phyloP scores from a whole-genome alignment of 164 flowering plant species.

The Cinnamomum micranthum region DNA sequence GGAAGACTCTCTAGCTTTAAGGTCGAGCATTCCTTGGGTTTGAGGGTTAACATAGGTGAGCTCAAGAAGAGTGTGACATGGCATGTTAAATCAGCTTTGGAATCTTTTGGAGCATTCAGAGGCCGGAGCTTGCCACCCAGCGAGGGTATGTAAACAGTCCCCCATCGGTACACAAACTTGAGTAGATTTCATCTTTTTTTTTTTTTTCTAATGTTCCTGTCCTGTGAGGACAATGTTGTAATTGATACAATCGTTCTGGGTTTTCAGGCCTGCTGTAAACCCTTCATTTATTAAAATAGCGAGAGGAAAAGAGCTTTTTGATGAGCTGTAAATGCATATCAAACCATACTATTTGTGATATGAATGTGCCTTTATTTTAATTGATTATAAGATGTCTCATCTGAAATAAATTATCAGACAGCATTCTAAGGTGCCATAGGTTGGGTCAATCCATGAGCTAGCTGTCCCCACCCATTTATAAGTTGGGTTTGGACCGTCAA shows the following conservation, averaged over 20 bases:
- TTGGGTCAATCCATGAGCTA: neutral
- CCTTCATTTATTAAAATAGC: neutral
- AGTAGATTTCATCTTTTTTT: neutral
- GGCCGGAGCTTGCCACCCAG: conserved; percentile 13
- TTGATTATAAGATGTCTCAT: neutral
- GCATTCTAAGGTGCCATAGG: neutral
- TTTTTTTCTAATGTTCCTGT: neutral
- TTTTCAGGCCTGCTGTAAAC: neutral
- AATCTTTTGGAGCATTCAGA: conserved; percentile 20
- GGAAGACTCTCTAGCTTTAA: conserved; percentile 25
- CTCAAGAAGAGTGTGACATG: conserved; percentile 12
- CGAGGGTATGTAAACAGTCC: conserved; percentile 26
- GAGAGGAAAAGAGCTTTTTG: neutral
- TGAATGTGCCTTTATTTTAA: neutral
- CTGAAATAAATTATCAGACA: neutral
- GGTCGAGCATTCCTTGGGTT: conserved; percentile 9
- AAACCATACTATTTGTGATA: neutral
- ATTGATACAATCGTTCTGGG: neutral
- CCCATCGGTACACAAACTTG: neutral
- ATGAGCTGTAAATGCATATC: neutral
- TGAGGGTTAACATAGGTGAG: conserved; percentile 15
- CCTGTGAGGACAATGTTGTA: neutral
- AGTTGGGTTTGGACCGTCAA: neutral
- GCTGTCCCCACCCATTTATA: neutral
- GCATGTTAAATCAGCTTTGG: conserved; percentile 16